Percentiles rank a stretch among this genome's conserved stretches.
phyloP scores from a whole-genome alignment of 2,329 filamentous ascomycete species.

The Pezicula radicicola region DNA sequence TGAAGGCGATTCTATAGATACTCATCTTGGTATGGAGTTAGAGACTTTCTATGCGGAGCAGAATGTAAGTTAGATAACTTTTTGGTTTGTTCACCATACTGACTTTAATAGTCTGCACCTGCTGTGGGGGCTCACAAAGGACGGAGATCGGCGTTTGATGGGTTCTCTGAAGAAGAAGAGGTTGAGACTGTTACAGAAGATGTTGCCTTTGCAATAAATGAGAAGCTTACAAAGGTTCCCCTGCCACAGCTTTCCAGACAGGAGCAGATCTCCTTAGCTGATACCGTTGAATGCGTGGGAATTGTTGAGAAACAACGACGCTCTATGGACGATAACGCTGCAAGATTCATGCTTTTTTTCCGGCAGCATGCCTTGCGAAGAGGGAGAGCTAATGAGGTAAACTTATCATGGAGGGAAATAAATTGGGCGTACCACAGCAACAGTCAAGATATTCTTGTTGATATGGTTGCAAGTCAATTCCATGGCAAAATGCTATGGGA shows the following conservation, averaged over 20 bases:
- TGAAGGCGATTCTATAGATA: constrained; percentile 76
- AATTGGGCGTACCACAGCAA: constrained; percentile 81
- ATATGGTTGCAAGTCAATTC: constrained; percentile 78
- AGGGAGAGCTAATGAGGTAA: constrained; percentile 59
- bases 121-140: constrained; percentile 13
- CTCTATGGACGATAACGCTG: constrained; percentile 87
- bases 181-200: constrained; percentile 68
- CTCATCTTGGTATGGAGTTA: constrained; percentile 66
- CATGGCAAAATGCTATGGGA: constrained; percentile 81
- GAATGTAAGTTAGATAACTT: constrained; percentile 18
- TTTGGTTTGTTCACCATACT: constrained; percentile 1
- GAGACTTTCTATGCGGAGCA: constrained; percentile 51
- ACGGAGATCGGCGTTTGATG: constrained; percentile 42
- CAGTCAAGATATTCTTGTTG: constrained; percentile 85
- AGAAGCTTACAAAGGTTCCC: constrained; percentile 71
- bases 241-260: constrained; percentile 78
- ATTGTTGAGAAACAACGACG: constrained; percentile 82
- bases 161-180: constrained; percentile 49
- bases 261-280: constrained; percentile 81
- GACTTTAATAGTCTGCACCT: constrained; percentile 14
- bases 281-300: constrained; percentile 81
- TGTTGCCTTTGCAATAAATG: constrained; percentile 67
- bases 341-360: constrained; percentile 84
- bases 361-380: constrained; percentile 73
- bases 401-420: constrained; percentile 75